phyloP scores from a whole-genome alignment of 768 basidiomycete species.

The Boletus reticuloceps region DNA sequence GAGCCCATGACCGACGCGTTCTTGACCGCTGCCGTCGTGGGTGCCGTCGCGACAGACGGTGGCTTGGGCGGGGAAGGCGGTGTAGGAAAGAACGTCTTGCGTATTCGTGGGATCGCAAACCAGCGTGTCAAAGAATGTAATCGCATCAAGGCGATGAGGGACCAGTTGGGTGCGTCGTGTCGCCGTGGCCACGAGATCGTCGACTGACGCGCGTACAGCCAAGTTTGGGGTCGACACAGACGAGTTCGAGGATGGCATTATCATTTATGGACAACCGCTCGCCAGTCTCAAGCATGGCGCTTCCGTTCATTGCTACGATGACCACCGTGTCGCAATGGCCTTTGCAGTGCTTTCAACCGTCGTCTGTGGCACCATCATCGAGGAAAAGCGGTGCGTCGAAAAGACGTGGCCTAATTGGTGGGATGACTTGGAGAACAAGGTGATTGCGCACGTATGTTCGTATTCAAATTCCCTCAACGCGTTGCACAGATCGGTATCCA shows the following conservation, averaged over 20 bases:
- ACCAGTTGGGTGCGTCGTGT: slow-evolving; percentile 73
- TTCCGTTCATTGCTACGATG: slow-evolving; percentile 94
- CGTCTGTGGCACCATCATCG: slow-evolving; percentile 72
- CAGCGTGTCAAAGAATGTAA: slow-evolving; percentile 99
- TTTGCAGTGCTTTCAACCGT: slow-evolving; percentile 86
- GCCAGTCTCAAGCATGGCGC: slow-evolving; percentile 61
- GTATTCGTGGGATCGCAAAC: slow-evolving; percentile 94
- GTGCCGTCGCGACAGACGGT: slow-evolving; percentile 73
- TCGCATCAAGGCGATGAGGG: slow-evolving; percentile 94
- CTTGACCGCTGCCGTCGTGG: slow-evolving; percentile 89
- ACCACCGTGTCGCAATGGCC: slow-evolving; percentile 98
- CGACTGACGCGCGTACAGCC: slow-evolving; percentile 41
- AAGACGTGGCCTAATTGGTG: slow-evolving; percentile 99
- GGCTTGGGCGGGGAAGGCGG: slow-evolving; percentile 38
- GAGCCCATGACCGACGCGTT: slow-evolving; percentile 99
- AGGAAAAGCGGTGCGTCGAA: slow-evolving; percentile 97
- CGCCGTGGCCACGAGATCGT: too few relatives aligned
- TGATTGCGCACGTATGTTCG: slow-evolving; percentile 26
- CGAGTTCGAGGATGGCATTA: slow-evolving; percentile 90
- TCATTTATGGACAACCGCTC: slow-evolving; percentile 78
- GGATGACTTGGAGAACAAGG: slow-evolving; percentile 97
- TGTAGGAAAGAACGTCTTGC: slow-evolving; percentile 47
- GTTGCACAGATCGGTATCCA: slow-evolving; percentile 75
- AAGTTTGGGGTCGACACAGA: slow-evolving; percentile 94
- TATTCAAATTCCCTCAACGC: neutral